Evolutionary conservation across 805 yeast genomes (phyloP).

Genomic region (Yarrowia bubula): DNA sequence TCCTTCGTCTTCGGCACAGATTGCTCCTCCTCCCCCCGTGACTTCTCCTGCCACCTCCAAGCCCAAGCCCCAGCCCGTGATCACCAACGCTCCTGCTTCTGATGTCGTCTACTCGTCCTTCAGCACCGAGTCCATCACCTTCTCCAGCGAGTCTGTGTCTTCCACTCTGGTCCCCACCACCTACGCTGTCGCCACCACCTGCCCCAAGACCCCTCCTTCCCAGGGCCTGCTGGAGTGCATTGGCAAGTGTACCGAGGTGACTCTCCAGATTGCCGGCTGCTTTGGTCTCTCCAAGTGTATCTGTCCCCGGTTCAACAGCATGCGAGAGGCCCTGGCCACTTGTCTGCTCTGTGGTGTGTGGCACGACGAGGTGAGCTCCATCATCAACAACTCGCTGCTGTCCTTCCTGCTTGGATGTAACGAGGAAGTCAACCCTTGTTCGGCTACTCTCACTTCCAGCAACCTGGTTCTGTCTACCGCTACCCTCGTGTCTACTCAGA

Average conservation of each 20-base stretch:
- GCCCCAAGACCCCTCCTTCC: neutral
- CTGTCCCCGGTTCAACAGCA: neutral
- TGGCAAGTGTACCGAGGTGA: neutral
- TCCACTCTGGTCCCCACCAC: neutral
- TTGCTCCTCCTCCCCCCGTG: too few species aligned
- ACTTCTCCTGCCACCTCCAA: neutral
- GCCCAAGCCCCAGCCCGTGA: neutral
- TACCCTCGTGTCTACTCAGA: neutral
- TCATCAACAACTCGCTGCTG: neutral
- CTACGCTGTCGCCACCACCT: neutral
- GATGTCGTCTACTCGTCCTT: neutral
- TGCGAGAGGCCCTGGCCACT: neutral
- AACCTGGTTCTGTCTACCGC: neutral
- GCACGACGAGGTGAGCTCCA: neutral
- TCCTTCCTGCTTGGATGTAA: constrained; percentile 3
- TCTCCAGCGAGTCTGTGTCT: neutral
- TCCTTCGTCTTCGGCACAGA: neutral
- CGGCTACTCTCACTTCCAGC: neutral
- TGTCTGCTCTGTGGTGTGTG: neutral
- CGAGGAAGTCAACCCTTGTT: neutral
- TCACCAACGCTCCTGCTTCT: neutral
- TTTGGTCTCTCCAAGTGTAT: neutral
- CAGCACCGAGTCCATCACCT: neutral
- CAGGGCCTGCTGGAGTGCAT: neutral
- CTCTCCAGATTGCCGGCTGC: neutral